Evolutionary conservation across 345 rosid genomes (phyloP).

Genomic region (Rhodomyrtus tomentosa): DNA sequence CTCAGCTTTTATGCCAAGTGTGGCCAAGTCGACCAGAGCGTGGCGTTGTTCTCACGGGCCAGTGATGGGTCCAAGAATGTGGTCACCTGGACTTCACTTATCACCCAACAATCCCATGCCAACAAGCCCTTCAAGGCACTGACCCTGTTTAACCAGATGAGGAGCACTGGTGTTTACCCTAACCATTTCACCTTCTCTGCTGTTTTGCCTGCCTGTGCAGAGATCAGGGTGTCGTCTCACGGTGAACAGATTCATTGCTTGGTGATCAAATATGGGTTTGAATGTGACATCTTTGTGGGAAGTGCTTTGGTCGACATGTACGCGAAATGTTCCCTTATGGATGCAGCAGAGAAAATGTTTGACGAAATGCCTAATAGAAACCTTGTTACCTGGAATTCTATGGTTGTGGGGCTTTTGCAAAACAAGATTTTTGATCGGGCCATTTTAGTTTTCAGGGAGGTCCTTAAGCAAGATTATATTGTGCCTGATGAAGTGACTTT

Average conservation of each 20-base stretch:
- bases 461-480: conserved; percentile 7
- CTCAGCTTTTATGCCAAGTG: conserved; percentile 19
- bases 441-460: conserved; percentile 7
- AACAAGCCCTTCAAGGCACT: conserved; percentile 17
- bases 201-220: conserved; percentile 19
- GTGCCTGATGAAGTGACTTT: conserved; percentile 22
- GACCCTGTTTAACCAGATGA: conserved; percentile 16
- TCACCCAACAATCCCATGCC: conserved; percentile 16
- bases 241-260: conserved; percentile 25
- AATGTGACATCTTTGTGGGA: conserved; percentile 8
- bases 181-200: conserved; percentile 32
- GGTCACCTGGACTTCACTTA: conserved; percentile 27
- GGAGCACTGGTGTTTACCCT: conserved; percentile 17
- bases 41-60: conserved; percentile 18
- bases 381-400: conserved; percentile 33
- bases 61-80: conserved; percentile 6
- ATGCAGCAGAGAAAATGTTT: conserved; percentile 22
- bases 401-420: conserved; percentile 26
- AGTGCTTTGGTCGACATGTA: conserved; percentile 23
- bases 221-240: background rate
- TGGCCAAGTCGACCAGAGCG: conserved; percentile 9
- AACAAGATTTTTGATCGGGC: conserved; percentile 8
- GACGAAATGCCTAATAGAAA: conserved; percentile 31
- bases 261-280: conserved; percentile 16
- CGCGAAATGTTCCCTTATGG: conserved; percentile 14